Base-by-base conservation (phyloP, 192 early-diverging fungal genomes). In the Pecoramyces ruminantium region DNA sequence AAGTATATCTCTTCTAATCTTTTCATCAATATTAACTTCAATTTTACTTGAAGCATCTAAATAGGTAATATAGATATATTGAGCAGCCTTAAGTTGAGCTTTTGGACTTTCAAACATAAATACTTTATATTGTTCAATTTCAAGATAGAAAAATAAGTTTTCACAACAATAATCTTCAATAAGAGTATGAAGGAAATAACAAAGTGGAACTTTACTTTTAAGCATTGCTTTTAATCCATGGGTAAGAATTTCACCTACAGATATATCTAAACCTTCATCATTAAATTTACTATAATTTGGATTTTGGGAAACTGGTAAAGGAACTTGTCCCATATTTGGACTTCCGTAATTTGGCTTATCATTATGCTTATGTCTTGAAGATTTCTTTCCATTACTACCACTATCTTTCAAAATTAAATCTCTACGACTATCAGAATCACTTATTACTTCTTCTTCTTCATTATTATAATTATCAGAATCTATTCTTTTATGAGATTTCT, bases 141-240 rank as follows among this genome's bases (percentile, higher is more conserved):
- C 89, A 18, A 90, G 83, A 79, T 86, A 88, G 39, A 90, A 90
- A 51, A 90, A 90, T 85, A 90, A 85, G 51, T 90, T 90, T 80
- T 90, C 89, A 42, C 82, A 82, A 5, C 83, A 84, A 80, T 90
- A 90, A 51, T 90, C 89, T 81, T 90, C 87, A 29, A 90, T 78
- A 42, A 90, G 80, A 29, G 83, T 81, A 81, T 85, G 87, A 38
- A 90, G 80, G 78, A 90, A 90, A 80, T 90, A 90, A 78, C 85
- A 88, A 38, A 90, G 80, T 25, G 89, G 89, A 2, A 90, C 79
- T 77, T 90, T 90, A n/a, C 85, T 84, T 77, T 86, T 81, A 67
- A 90, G 78, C 38, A 90, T 84, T 0, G 89, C 89, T 58, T 89
- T 89, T 16, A 90, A 79, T 13, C 89, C 89, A 78, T 90, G 85